Base-by-base conservation (phyloP, 2,329 filamentous ascomycete species). In the Paramyrothecium roridum region DNA sequence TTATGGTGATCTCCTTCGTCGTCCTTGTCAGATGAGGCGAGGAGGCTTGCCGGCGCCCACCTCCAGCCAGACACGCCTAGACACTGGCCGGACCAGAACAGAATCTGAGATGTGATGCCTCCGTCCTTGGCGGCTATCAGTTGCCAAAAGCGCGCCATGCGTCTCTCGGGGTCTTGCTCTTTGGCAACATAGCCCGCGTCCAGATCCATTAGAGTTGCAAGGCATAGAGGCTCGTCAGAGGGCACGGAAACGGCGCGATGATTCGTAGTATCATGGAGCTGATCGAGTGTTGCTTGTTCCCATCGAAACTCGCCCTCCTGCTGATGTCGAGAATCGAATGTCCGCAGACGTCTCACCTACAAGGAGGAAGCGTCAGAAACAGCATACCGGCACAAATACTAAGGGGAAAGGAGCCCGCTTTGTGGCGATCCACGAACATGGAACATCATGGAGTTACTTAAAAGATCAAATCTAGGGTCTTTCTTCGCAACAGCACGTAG, bases 401-500 rank as follows among this genome's bases (percentile, higher is more conserved):
- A 30, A 45, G 4, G 7, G 7, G 7, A 4, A 20, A 17, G 7
- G 7, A 4, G 12, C 40, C 17, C 7, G 19, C 16, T 4, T 30
- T 30, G 26, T 30, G 26, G 10, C 6, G 26, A 10, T 30, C 4
- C 6, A 30, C 40, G 19, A 45, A 45, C 40, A 20, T 45, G 19
- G 19, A 7, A 20, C 4, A 45, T 6, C 40, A 45, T n/a, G 40
- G 40, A n/a, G 12, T 6, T 13, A 45, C 7, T 4, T 13, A 45
- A 7, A 7, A 20, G 16, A 13, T 45, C 6, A 17, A 45, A 20
- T 20, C 58, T 53, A 10, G 46, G 4, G 26, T 64, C 63, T 4
- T 53, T 3, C n/a, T 47, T 52, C 3, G 52, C 62, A 13, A 37
- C 52, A 2, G 13, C 21, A 12, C 55, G 61, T 3, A 65, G 51